Evolutionary conservation across 495 filamentous ascomycete species (phyloP), one percentile per base, ranked within the genome.

Genomic region (Penicillium desertorum): DNA sequence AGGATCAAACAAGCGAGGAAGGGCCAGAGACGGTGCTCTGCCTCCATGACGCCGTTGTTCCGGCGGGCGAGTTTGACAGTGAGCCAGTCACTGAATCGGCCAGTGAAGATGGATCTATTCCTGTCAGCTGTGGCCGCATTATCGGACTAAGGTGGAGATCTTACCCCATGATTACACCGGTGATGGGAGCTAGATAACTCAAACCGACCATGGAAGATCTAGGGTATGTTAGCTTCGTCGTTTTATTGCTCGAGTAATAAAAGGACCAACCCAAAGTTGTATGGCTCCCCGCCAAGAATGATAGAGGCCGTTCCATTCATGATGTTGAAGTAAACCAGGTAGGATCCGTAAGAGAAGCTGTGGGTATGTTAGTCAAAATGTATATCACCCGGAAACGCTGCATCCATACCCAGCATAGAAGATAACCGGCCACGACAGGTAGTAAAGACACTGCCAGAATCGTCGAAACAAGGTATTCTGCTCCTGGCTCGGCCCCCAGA

Each of bases 251-350:
- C 11, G 4, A 16, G 27, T 16, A 14, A 2, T 25, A 3, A 27
- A 0, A 11, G 5, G 47, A 76, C 79, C 10, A 57, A 76, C 74
- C 69, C 61, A 29, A 81, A 79, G 51, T 81, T 80, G 56, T 89
- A 89, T 0, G 86, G 83, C 8, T 72, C 57, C 16, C 64, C 73
- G 12, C 78, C 76, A 5, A 88, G 72, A 52, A 87, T 83, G 9
- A 87, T 73, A 0, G 84, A 87, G 1, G 82, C 72, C 1, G 86
- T 88, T 19, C 76, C 86, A 58, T 87, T 87, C 32, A 88, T 68
- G 36, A 88, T 83, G 62, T 87, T 87, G 73, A 87, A 87, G 69
- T 83, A 82, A 29, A 87, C 74, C 27, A 88, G 76, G 54, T 82
- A 84, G 2, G 77, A 81, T 2, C 85, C 85, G 62, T 88, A 88